Evolutionary conservation across 148 eudicot genomes (phyloP), one percentile per base, ranked within the genome.

Genomic region (Rhododendron kiyosumense): DNA sequence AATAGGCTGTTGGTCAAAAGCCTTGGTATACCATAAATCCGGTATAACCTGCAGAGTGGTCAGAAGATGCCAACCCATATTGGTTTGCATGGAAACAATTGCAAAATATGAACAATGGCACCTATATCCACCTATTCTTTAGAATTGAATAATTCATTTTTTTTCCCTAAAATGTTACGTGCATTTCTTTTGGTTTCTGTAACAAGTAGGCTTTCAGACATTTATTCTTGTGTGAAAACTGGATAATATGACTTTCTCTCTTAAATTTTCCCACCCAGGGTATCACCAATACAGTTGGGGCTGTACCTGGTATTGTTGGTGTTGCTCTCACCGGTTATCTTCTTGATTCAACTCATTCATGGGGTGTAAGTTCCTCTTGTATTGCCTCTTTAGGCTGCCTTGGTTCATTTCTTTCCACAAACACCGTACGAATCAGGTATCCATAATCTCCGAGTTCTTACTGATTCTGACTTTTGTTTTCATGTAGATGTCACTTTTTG

Each of bases 241-340:
- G 5, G 46, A 36, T 79, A 26, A 17, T 67, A 20, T 63, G 79
- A 36, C 65, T 15, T 69, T 49, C 79, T 67, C 74, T 65, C 65
- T 87, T 63, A 5, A 75, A 82, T 54, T 48, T 84, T 48, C 81
- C 51, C 73, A 76, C 77, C 84, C 90, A 95, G 99, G 99, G 99
- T 84, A 97, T 97, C 85, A 97, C 99, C 15, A 97, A 95, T 89
- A 95, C 99, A 6, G 91, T 92, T 20, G 99, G 99, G 30, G 99
- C 99, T 69, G 94, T 97, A 48, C 98, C 98, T 81, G 99, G 99
- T 88, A 97, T 97, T 74, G 91, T 97, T 20, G 99, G 99, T 57
- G 96, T 97, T 86, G 95, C 98, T 88, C 98, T 97, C 45, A 97
- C 99, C 1, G 99, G 99, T 78, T 95, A 90, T 90, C 94, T 97